Evolutionary conservation across 768 basidiomycete species (phyloP).

Genomic region (Phylloporus sp.): DNA sequence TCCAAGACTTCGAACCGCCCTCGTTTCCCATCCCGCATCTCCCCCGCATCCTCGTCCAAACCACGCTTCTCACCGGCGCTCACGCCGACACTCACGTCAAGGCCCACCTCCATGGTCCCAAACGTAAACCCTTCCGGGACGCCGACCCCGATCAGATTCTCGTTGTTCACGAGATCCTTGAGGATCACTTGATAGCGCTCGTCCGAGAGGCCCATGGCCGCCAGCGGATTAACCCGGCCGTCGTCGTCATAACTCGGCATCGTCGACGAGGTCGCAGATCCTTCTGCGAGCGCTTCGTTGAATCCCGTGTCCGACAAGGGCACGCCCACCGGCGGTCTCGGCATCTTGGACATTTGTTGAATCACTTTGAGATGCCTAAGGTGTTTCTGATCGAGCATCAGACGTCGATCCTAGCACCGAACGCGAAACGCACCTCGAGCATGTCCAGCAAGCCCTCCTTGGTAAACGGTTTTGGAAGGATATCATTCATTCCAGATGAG

Average conservation of each 20-base stretch:
- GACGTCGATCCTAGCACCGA: background rate
- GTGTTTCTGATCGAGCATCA: constrained; percentile 55
- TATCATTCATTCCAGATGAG: constrained; percentile 85
- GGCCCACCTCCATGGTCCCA: constrained; percentile 12
- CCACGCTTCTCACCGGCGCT: constrained; percentile 34
- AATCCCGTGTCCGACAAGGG: constrained; percentile 49
- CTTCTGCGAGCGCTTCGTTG: constrained; percentile 49
- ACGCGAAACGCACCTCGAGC: constrained; percentile 63
- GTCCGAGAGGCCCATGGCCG: constrained; percentile 82
- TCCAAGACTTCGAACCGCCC: constrained; percentile 60
- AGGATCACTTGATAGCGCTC: constrained; percentile 82
- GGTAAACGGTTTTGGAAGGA: constrained; percentile 96
- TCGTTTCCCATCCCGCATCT: constrained; percentile 45
- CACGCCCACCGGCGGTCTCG: constrained; percentile 56
- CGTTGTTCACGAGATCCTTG: constrained; percentile 64
- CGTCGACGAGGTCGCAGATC: constrained; percentile 28
- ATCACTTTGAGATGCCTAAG: constrained; percentile 83
- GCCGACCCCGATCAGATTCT: constrained; percentile 47
- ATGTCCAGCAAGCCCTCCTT: constrained; percentile 86
- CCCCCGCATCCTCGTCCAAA: constrained; percentile 36
- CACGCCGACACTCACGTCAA: constrained; percentile 11
- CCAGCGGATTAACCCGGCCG: constrained; percentile 72
- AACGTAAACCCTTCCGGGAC: constrained; percentile 24
- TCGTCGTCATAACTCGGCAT: constrained; percentile 35
- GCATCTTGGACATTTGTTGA: constrained; percentile 65